phyloP scores from a whole-genome alignment of 2,329 filamentous ascomycete genomes.

The Penicillium sp. region DNA sequence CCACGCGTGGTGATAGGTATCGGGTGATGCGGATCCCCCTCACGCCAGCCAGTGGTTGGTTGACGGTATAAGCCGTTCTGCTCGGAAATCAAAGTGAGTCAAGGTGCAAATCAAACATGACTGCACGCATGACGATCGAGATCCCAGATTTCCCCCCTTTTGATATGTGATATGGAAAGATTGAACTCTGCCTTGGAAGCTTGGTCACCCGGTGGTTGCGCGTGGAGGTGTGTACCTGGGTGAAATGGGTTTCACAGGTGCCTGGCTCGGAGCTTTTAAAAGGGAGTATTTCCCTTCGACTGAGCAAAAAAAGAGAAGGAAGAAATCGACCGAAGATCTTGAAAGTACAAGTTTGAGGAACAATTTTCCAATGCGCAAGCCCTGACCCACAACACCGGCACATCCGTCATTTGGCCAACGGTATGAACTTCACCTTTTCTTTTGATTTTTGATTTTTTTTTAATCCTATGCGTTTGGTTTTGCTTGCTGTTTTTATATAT shows the following conservation, averaged over 20 bases:
- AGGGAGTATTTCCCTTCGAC: background rate
- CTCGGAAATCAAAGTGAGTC: background rate
- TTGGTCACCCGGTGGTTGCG: slow-evolving; percentile 24
- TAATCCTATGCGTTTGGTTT: background rate
- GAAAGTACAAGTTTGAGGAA: too few relatives aligned
- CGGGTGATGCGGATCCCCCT: slow-evolving; percentile 18
- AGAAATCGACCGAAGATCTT: too few relatives aligned
- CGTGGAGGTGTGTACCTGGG: slow-evolving; percentile 17
- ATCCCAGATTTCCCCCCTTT: background rate
- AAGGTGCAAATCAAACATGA: slow-evolving; percentile 23
- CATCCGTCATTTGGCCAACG: slow-evolving; percentile 8
- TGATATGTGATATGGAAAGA: slow-evolving; percentile 1
- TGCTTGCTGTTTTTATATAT: background rate
- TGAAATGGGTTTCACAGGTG: slow-evolving; percentile 21
- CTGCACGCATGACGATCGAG: slow-evolving; percentile 4
- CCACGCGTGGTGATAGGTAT: slow-evolving; percentile 23
- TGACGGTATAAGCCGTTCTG: background rate
- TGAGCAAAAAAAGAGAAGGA: too few relatives aligned
- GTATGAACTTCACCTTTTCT: background rate
- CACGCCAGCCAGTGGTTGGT: background rate
- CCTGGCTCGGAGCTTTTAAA: slow-evolving; percentile 14
- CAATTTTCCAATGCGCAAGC: background rate
- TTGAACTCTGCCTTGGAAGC: slow-evolving; percentile 21
- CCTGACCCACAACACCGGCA: slow-evolving; percentile 5
- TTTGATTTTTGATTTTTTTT: background rate